phyloP scores from a whole-genome alignment of 345 rosid species.

The Pelargonium nanum region DNA sequence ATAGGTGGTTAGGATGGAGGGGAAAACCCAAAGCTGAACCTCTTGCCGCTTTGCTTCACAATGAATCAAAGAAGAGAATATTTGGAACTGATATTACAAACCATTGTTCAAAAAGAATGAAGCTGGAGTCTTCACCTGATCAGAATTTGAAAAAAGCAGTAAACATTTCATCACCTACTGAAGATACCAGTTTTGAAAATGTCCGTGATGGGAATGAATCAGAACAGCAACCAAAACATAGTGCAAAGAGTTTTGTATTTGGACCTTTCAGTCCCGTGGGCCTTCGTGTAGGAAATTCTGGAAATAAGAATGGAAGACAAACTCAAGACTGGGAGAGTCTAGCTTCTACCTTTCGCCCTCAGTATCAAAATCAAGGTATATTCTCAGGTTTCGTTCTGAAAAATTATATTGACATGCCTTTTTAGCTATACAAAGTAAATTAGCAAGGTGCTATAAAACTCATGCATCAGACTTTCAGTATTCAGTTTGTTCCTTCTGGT shows the following conservation, averaged over 20 bases:
- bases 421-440: neutral
- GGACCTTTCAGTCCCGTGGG: constrained; percentile 36
- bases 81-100: constrained; percentile 55
- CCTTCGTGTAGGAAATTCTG: constrained; percentile 9
- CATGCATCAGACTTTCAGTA: neutral
- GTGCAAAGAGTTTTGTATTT: constrained; percentile 32
- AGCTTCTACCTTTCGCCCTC: constrained; percentile 34
- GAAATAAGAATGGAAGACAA: constrained; percentile 18
- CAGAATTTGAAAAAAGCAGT: constrained; percentile 17
- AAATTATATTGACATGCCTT: neutral
- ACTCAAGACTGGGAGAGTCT: constrained; percentile 34
- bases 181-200: constrained; percentile 9
- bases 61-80: constrained; percentile 36
- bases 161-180: constrained; percentile 13
- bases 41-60: constrained; percentile 14
- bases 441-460: neutral
- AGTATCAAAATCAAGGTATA: constrained; percentile 48
- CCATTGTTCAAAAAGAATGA: constrained; percentile 28
- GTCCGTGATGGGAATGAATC: constrained; percentile 5
- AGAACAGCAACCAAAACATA: constrained; percentile 15
- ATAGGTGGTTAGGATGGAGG: constrained; percentile 56
- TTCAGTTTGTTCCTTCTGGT: no score
- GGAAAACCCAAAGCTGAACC: constrained; percentile 18
- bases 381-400: neutral
- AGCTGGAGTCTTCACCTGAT: constrained; percentile 16